Conservation (phyloP, 768 basidiomycete genomes). For the Tricholoma hemisulphureum region DNA sequence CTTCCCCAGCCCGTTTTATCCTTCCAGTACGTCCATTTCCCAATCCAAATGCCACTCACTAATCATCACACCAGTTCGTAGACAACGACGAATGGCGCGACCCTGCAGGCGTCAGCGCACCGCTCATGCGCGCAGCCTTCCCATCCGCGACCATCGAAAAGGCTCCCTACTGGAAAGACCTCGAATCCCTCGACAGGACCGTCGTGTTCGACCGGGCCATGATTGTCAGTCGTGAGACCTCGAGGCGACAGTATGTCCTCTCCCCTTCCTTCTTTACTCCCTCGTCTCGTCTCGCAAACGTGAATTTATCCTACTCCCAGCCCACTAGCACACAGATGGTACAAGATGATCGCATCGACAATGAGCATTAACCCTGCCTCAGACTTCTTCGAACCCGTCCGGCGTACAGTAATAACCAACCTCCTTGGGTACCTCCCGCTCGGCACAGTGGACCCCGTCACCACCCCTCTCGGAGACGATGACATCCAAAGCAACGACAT, state of each 20-base stretch:
- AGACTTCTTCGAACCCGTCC: slow-evolving; percentile 38
- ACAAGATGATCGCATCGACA: slow-evolving; percentile 37
- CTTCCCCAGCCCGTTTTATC: slow-evolving; percentile 18
- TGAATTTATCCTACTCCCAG: slow-evolving; percentile 15
- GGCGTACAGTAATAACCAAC: slow-evolving; percentile 27
- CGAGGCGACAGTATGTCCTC: slow-evolving; percentile 44
- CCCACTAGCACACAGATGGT: slow-evolving; percentile 28
- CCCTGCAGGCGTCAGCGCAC: slow-evolving; percentile 32
- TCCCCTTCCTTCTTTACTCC: neutral
- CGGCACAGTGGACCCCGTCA: slow-evolving; percentile 9
- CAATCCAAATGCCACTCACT: neutral
- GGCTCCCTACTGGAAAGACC: slow-evolving; percentile 62
- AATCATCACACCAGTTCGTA: slow-evolving; percentile 8
- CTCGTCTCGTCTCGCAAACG: too few relatives aligned
- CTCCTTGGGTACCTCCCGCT: slow-evolving; percentile 33
- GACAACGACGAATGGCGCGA: slow-evolving; percentile 21
- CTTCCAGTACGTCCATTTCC: slow-evolving; percentile 17
- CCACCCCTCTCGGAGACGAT: neutral
- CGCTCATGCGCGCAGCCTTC: slow-evolving; percentile 64
- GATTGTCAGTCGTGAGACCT: slow-evolving; percentile 63
- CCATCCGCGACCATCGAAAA: slow-evolving; percentile 59
- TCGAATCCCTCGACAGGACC: slow-evolving; percentile 44
- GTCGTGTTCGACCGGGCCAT: slow-evolving; percentile 64
- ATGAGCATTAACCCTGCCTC: slow-evolving; percentile 26
- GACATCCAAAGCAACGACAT: neutral